These are phyloP conservation scores for Senecio squalidus DNA, from an alignment of 140 eudicot species.

Conservation along the genomic window DNA sequence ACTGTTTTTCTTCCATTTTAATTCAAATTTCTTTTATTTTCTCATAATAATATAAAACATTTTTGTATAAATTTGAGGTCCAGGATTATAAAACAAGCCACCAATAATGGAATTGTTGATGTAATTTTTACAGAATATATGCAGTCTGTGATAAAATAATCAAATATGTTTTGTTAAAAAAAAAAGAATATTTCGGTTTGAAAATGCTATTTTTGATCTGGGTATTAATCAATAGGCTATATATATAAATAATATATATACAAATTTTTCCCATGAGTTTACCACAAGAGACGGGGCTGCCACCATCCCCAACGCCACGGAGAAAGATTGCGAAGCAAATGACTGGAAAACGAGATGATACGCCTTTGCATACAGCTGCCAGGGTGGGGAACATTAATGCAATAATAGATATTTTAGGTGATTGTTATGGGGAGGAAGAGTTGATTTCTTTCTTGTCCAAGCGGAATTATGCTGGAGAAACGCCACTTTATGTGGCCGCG, in stretches of 20 bases:
- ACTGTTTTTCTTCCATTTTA: constrained; percentile 3
- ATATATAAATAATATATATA: constrained; percentile 4
- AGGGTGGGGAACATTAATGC: constrained; percentile 45
- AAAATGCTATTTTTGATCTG: constrained; percentile 43
- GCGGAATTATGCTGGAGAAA: constrained; percentile 54
- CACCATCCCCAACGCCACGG: constrained; percentile 30
- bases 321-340: constrained; percentile 54
- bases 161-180: not conserved
- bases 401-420: constrained; percentile 32
- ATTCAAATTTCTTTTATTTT: constrained; percentile 12
- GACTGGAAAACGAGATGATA: constrained; percentile 61
- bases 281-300: constrained; percentile 26
- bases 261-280: constrained; percentile 31
- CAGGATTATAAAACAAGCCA: constrained; percentile 14
- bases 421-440: constrained; percentile 32
- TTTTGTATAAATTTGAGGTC: constrained; percentile 20
- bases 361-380: constrained; percentile 54
- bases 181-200: constrained; percentile 1
- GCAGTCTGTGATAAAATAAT: constrained; percentile 21
- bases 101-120: constrained; percentile 17
- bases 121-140: constrained; percentile 9
- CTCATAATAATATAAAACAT: not conserved
- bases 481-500: constrained; percentile 57
- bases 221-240: too few species aligned
- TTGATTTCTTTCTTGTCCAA: constrained; percentile 32